phyloP scores from a whole-genome alignment of 2,329 filamentous ascomycete species.

The Mycocentrospora acerina region DNA sequence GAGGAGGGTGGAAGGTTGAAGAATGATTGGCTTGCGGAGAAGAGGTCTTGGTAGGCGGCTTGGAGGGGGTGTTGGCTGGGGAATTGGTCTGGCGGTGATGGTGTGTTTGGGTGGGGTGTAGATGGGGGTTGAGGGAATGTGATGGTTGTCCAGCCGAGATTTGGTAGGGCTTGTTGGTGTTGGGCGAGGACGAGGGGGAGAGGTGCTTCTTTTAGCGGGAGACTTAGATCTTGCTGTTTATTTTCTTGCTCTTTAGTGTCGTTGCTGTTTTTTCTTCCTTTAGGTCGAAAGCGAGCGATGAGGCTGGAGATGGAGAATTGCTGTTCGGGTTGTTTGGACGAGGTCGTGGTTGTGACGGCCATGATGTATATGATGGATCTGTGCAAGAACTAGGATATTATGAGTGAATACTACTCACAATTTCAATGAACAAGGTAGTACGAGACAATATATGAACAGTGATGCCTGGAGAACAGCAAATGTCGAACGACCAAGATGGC shows the following conservation, averaged over 20 bases:
- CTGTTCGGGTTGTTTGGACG: conserved; percentile 13
- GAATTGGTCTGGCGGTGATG: neutral
- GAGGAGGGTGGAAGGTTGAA: conserved; percentile 27
- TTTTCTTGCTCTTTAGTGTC: neutral
- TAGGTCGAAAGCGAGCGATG: conserved; percentile 29
- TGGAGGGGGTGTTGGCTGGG: conserved; percentile 31
- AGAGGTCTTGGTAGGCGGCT: conserved; percentile 30
- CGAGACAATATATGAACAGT: neutral
- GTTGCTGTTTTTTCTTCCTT: conserved; percentile 7
- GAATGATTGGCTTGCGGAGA: conserved; percentile 33
- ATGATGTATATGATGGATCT: conserved; percentile 11
- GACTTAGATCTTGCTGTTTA: conserved; percentile 14
- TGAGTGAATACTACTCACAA: too few species aligned
- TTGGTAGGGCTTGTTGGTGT: conserved; percentile 32
- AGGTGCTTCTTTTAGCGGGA: conserved; percentile 22
- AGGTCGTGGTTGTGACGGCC: conserved; percentile 17
- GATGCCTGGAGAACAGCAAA: neutral
- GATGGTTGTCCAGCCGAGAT: conserved; percentile 40
- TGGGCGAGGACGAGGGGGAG: conserved; percentile 36
- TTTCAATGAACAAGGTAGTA: too few species aligned
- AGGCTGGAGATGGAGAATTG: conserved; percentile 33
- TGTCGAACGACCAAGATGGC: too few species aligned
- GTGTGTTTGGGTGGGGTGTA: neutral
- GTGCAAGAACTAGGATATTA: too few species aligned
- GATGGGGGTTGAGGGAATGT: conserved; percentile 27